These are phyloP conservation scores for Yarrowia osloensis DNA, from an alignment of 805 yeast genomes.

Conservation along the genomic window DNA sequence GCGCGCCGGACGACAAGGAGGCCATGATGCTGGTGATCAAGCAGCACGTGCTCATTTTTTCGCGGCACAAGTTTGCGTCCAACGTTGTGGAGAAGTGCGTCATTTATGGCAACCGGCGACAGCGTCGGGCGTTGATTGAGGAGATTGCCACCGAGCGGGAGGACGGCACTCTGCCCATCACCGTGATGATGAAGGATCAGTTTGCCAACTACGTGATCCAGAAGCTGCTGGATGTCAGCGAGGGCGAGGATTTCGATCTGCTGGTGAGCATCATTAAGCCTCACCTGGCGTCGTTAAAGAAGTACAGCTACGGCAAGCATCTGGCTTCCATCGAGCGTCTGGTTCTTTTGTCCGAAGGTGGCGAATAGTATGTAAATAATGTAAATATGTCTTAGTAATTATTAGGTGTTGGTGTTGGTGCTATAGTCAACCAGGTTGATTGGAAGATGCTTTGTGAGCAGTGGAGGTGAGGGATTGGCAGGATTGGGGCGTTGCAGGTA, in stretches of 20 bases:
- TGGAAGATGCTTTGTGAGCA: no score
- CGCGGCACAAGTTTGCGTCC: constrained; percentile 97
- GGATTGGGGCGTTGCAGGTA: no score
- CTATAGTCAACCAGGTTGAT: no score
- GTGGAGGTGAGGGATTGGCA: no score
- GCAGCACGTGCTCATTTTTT: constrained; percentile 71
- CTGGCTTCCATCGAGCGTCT: constrained; percentile 78
- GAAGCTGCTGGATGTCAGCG: constrained; percentile 81
- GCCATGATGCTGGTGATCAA: constrained; percentile 67
- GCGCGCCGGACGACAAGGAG: constrained; percentile 58
- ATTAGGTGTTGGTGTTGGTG: not conserved
- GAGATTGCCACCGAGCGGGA: constrained; percentile 49
- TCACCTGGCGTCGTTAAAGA: constrained; percentile 72
- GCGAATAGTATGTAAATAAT: constrained; percentile 29
- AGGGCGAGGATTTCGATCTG: constrained; percentile 65
- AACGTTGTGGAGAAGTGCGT: constrained; percentile 96
- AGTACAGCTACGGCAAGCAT: constrained; percentile 75
- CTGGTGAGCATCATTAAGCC: constrained; percentile 77
- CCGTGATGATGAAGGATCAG: constrained; percentile 95
- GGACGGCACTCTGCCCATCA: constrained; percentile 54
- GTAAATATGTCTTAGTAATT: not conserved
- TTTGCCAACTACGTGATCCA: constrained; percentile 97
- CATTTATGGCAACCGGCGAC: constrained; percentile 63
- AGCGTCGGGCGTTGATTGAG: constrained; percentile 62
- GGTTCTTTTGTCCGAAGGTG: constrained; percentile 35